Evolutionary conservation across 75 land plant species (phyloP), one percentile per base, ranked within the genome.

Genomic region (Pinus tabuliformis): DNA sequence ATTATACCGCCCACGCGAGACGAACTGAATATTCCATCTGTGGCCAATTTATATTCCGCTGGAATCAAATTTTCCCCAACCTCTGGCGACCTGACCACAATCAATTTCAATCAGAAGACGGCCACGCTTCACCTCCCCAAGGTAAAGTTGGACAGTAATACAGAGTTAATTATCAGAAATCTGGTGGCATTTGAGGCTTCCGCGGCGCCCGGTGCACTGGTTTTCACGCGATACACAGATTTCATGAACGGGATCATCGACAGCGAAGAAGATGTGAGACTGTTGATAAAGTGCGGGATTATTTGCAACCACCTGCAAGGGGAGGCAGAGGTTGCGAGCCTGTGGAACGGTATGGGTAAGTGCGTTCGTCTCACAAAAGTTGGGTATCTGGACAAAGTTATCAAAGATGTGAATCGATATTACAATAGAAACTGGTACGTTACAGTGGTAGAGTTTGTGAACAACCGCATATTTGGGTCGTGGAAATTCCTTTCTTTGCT

Each of bases 171-270:
- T 2, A 1, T 33, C 33, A 33, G 33, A 33, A 33, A 33, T 33
- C 33, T 33, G 33, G 33, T 33, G 33, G 33, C 33, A 33, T 33
- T 33, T 2, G 33, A 17, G 6, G 88, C 90, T 1, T 91, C 80
- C 57, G 93, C 28, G 3, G 75, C 74, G 20, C 21, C 60, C 0
- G 86, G 84, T 52, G 86, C 81, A 22, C 49, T 86, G 77, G 72
- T 78, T 21, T 75, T 91, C 39, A 79, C 88, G 6, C 79, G 90
- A 0, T 91, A 88, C 79, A 89, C 86, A 2, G 88, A 88, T 62
- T 59, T 33, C 33, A 33, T 33, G 33, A 33, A 33, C 33, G 33
- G 33, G 33, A 33, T 33, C 1, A 33, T 33, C 33, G 33, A 33
- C 33, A 33, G 33, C 33, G 33, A 33, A 33, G 33, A 33, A 33